Evolutionary conservation across 2,329 filamentous ascomycete species (phyloP).

Genomic region (Microsporum audouinii): DNA sequence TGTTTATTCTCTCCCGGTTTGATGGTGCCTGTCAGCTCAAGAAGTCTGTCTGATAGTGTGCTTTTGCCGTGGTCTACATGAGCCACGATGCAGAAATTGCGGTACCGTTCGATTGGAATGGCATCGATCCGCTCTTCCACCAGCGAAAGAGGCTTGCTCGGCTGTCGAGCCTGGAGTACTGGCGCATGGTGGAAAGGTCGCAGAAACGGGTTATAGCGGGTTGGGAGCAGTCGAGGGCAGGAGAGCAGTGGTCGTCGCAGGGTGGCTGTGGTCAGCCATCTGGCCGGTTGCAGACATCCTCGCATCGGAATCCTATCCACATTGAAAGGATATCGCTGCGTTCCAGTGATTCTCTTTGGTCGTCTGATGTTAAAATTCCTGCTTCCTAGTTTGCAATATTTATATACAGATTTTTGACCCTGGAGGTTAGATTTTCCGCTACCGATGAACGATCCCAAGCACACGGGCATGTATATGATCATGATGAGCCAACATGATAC

Average conservation of each 20-base stretch:
- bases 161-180: conserved; percentile 11
- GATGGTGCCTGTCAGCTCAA: conserved; percentile 92
- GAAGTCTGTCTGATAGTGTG: conserved; percentile 79
- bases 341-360: not conserved
- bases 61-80: conserved; percentile 99
- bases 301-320: conserved; percentile 31
- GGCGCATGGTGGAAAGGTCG: conserved; percentile 25
- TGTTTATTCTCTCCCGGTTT: conserved; percentile 79
- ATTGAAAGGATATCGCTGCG: conserved; percentile 10
- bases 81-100: conserved; percentile 97
- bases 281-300: conserved; percentile 38
- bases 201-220: conserved; percentile 15
- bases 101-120: conserved; percentile 45
- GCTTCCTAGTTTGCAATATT: not conserved
- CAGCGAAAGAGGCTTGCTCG: conserved; percentile 30
- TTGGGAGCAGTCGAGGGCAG: conserved; percentile 20
- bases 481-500: not conserved
- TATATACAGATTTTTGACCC: not conserved
- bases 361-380: not conserved
- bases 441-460: not conserved
- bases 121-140: conserved; percentile 47
- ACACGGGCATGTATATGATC: not conserved
- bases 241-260: conserved; percentile 23
- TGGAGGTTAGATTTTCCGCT: not conserved
- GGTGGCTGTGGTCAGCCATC: conserved; percentile 35